These are phyloP conservation scores for Vitis rupestris DNA, from an alignment of 164 flowering plant genomes.

Conservation along the genomic window DNA sequence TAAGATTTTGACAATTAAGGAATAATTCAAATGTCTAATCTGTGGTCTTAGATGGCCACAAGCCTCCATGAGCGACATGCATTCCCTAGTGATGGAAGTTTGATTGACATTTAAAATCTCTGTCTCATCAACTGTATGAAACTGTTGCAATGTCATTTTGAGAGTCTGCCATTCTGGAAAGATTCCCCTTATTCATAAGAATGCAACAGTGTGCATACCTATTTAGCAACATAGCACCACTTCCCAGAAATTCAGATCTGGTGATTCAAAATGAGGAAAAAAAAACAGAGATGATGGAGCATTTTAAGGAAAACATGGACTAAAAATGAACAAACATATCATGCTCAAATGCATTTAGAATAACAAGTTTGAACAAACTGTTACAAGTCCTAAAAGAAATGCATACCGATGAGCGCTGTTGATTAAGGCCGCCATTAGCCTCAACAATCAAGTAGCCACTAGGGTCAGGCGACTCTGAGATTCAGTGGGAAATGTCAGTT, in stretches of 20 bases:
- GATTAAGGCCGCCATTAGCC: conserved; percentile 97
- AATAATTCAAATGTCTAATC: no score
- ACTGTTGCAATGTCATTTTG: background rate
- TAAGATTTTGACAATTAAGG: no score
- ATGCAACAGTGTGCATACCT: no score
- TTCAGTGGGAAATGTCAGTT: conserved; percentile 9
- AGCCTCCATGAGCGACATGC: background rate
- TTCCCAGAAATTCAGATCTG: no score
- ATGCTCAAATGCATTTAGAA: background rate
- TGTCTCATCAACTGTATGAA: background rate
- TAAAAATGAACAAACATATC: no score
- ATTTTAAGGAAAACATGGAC: no score
- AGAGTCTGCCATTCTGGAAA: background rate
- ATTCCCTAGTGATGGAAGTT: background rate
- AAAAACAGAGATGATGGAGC: no score
- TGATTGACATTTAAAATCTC: background rate
- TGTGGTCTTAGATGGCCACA: background rate
- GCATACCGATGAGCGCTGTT: conserved; percentile 89
- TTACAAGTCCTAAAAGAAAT: background rate
- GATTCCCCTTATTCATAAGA: no score
- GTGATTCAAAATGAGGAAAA: no score
- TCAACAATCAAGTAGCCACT: conserved; percentile 76
- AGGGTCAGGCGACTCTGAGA: conserved; percentile 39
- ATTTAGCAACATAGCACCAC: no score
- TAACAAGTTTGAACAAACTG: background rate